Evolutionary conservation across 2,329 filamentous ascomycete genomes (phyloP).

Genomic region (Diplocarpon mali): DNA sequence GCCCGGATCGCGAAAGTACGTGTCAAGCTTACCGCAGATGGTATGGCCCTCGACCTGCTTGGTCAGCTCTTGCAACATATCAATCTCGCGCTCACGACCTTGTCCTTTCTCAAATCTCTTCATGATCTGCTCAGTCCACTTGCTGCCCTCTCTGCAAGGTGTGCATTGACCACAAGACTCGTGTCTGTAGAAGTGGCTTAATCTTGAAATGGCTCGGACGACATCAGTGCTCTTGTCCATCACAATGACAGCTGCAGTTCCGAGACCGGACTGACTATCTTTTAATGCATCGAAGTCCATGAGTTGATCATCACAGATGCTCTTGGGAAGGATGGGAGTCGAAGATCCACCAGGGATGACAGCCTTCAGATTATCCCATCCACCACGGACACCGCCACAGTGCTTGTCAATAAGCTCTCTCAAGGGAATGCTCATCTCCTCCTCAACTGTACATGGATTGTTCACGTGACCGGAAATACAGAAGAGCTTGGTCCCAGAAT

Average conservation of each 20-base stretch:
- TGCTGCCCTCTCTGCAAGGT: constrained; percentile 96
- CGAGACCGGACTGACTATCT: constrained; percentile 93
- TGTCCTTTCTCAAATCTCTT: constrained; percentile 85
- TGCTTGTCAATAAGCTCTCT: constrained; percentile 96
- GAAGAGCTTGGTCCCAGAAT: constrained; percentile 94
- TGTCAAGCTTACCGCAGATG: constrained; percentile 65
- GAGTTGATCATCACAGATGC: constrained; percentile 82
- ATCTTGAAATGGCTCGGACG: constrained; percentile 82
- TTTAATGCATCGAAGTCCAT: constrained; percentile 99
- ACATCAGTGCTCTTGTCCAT: constrained; percentile 98
- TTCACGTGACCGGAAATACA: constrained; percentile 99
- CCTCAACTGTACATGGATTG: constrained; percentile 94
- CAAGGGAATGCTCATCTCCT: constrained; percentile 97
- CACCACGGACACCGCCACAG: constrained; percentile 90
- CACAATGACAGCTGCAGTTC: constrained; percentile 94
- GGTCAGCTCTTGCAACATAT: constrained; percentile 98
- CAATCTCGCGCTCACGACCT: constrained; percentile 84
- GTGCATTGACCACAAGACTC: constrained; percentile 98
- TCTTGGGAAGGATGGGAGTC: constrained; percentile 87
- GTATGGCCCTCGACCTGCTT: constrained; percentile 99
- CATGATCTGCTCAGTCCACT: constrained; percentile 99
- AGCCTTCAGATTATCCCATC: constrained; percentile 95
- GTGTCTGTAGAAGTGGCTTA: constrained; percentile 96
- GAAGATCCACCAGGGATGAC: constrained; percentile 95
- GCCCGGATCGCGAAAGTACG: not conserved